Evolutionary conservation across 176 grass and related monocot species (phyloP).

Genomic region (Secale cereale): DNA sequence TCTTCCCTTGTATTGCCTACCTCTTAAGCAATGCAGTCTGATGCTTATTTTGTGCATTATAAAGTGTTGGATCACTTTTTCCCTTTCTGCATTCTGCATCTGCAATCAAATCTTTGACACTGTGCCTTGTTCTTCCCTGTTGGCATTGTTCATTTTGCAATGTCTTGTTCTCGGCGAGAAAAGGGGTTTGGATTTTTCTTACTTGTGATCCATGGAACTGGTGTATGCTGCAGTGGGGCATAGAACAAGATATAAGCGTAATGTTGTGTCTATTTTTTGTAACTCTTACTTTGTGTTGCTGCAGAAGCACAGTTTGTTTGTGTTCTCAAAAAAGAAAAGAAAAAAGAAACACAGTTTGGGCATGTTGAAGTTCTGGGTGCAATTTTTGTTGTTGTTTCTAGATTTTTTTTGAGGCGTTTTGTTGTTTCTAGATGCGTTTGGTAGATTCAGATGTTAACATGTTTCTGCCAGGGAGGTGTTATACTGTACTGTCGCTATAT

Average conservation of each 20-base stretch:
- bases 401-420: too few relatives aligned
- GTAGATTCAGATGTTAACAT: not conserved
- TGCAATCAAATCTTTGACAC: not conserved
- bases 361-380: not conserved
- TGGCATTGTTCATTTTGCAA: not conserved
- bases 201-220: not conserved
- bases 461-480: not conserved
- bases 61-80: too few relatives aligned
- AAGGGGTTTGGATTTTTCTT: not conserved
- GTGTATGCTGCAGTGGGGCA: not conserved
- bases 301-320: not conserved
- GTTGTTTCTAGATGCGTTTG: not conserved
- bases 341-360: not conserved
- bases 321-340: too few relatives aligned
- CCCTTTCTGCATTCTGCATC: not conserved
- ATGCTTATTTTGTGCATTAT: not conserved
- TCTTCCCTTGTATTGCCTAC: not conserved
- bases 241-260: not conserved
- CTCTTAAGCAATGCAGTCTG: not conserved
- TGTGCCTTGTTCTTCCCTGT: not conserved
- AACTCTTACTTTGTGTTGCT: too few relatives aligned
- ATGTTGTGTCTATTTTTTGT: not conserved
- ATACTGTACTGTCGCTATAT: not conserved
- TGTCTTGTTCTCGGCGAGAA: not conserved
- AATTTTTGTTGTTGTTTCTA: not conserved